These are phyloP conservation scores for Amanita rubescens DNA, from an alignment of 768 basidiomycete genomes.

Conservation along the genomic window DNA sequence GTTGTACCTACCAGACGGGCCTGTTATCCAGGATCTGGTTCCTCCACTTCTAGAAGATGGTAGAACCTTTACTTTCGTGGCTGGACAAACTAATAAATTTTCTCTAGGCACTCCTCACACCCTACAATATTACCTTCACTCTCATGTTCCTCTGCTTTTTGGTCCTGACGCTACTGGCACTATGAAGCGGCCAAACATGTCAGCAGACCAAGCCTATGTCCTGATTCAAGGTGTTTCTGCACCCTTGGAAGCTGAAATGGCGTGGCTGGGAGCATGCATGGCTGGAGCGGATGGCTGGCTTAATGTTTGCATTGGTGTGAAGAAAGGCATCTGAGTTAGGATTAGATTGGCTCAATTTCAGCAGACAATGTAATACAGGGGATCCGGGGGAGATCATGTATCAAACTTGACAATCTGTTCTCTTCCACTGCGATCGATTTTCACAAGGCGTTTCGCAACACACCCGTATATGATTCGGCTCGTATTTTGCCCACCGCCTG, in stretches of 20 bases:
- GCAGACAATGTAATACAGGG: too few species aligned
- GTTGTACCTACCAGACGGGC: constrained; percentile 85
- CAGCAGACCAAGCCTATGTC: constrained; percentile 57
- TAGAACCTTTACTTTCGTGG: constrained; percentile 25
- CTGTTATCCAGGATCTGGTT: constrained; percentile 85
- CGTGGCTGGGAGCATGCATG: constrained; percentile 90
- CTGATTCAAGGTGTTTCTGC: constrained; percentile 79
- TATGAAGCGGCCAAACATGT: constrained; percentile 31
- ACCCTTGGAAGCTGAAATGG: constrained; percentile 84
- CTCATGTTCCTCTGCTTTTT: constrained; percentile 77
- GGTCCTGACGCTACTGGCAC: constrained; percentile 42
- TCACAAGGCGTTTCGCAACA: constrained; percentile 73
- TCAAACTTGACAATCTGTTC: constrained; percentile 76
- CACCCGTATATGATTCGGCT: constrained; percentile 67
- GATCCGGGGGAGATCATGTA: too few species aligned
- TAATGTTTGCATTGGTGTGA: constrained; percentile 73
- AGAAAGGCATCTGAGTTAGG: constrained; percentile 16
- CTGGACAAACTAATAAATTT: not conserved
- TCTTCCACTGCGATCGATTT: constrained; percentile 67
- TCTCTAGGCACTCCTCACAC: constrained; percentile 62
- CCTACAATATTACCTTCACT: constrained; percentile 57
- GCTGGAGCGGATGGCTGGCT: constrained; percentile 96
- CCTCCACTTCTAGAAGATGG: constrained; percentile 76
- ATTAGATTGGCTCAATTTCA: not conserved
- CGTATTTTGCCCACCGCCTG: constrained; percentile 35